Base-by-base conservation (phyloP, 306 rosid species). In the Nissolia schottii region DNA sequence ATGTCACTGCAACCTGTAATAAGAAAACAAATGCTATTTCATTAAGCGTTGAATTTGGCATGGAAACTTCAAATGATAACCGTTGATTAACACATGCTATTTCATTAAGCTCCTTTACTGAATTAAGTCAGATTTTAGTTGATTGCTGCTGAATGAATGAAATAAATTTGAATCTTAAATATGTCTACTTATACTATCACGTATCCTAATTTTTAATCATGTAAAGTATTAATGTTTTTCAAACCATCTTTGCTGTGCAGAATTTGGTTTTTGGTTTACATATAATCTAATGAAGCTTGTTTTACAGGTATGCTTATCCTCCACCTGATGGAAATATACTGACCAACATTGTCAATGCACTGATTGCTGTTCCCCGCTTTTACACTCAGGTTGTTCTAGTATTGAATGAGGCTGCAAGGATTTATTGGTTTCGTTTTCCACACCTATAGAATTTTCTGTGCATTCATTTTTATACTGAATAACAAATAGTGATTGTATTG, bases 251-350 rank as follows among this genome's bases (percentile, higher is more conserved):
- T 32, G 10, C 61, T 31, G 59, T 25, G 59, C 58, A 23, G 50
- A 64, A 45, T 31, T 58, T 54, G 15, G 38, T 76, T 66, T 76
- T 66, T 59, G 67, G 71, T 79, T 67, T 81, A 2, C 55, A 41
- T 71, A 55, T 50, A 57, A 12, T 64, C 34, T 76, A 74, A 63
- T 51, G 5, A 15, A 74, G 51, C 65, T 65, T 60, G 18, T 70
- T 57, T 80, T 20, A 28, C 85, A 93, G 98, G 86, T 90, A 93
- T 41, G 97, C 92, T 73, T 94, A 94, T 79, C 98, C 98, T 62
- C 92, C 97, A 38, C 98, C 97, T 3, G 97, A 91, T 81, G 97
- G 96, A 55, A 94, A 94, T 82, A 94, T 94, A 67, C 80, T 94
- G 77, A 89, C 96, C 66, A 94, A 94, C 82, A 84, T 94, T 67